Evolutionary conservation across 164 flowering plant genomes (phyloP), one percentile per base, ranked within the genome.

Genomic region (Aristolochia contorta): DNA sequence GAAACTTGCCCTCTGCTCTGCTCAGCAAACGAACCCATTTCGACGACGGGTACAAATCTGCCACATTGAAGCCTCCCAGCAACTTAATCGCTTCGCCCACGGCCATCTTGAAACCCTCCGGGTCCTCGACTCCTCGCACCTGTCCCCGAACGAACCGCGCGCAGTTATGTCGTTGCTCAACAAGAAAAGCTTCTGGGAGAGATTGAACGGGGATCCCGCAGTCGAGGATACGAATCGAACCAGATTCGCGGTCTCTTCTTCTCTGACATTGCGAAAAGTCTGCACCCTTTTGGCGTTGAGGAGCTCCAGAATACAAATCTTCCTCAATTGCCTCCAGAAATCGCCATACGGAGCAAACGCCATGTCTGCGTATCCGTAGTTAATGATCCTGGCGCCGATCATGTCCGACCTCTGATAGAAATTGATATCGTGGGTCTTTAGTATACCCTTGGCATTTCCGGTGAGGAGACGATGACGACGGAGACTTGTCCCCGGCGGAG

Each of bases 291-390:
- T 75, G 1, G 63, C 7, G 30, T 72, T 77, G 0, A 80, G 41
- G 16, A 78, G 71, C 64, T 78, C 80, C 8, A 41, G 4, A 0
- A 46, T 53, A 46, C 79, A 80, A 14, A 80, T 61, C 59, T 77
- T 80, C 1, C 80, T 53, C 3, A 83, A 12, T 46, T 57, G 57
- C 41, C 61, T 54, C 70, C 65, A 67, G 21, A 60, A 55, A 16
- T 21, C 54, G 25, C 59, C 80, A 27, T 77, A 77, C 30, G 54
- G 71, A 4, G 43, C 43, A 8, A 37, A 4, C 43, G 7, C 43
- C 43, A 37, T 0, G 43, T 37, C 43, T 8, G 43, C 9, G 43
- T 37, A 37, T 37, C 43, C 43, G 43, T 37, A 37, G 43, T 4
- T 37, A 3, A 37, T 3, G 43, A 37, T 37, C 43, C 7, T 37